These are phyloP conservation scores for Kuraishia capsulata DNA, from an alignment of 805 yeast genomes.

Conservation along the genomic window DNA sequence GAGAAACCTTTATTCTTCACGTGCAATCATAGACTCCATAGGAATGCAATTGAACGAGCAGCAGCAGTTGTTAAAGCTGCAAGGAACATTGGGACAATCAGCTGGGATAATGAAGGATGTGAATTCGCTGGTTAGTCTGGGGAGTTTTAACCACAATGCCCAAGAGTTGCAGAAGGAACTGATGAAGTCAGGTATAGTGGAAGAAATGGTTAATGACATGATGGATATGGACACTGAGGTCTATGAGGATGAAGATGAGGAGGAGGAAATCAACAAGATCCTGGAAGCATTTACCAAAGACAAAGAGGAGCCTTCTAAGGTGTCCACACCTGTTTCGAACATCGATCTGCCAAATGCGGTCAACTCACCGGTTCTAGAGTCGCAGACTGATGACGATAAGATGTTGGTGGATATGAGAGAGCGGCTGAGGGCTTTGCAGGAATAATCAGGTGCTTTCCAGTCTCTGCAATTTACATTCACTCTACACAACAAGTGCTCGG, in stretches of 20 bases:
- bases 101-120: conserved; percentile 85
- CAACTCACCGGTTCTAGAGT: conserved; percentile 19
- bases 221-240: conserved; percentile 62
- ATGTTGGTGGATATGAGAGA: conserved; percentile 83
- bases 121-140: conserved; percentile 65
- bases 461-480: not conserved
- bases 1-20: conserved; percentile 64
- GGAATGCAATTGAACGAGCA: conserved; percentile 88
- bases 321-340: conserved; percentile 5
- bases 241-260: conserved; percentile 57
- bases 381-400: conserved; percentile 50
- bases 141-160: conserved; percentile 76
- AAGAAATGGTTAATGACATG: conserved; percentile 92
- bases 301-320: conserved; percentile 29
- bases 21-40: conserved; percentile 79
- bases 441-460: conserved; percentile 15
- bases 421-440: conserved; percentile 76
- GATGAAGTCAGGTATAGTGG: conserved; percentile 77
- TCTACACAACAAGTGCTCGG: too few relatives aligned
- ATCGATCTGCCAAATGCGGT: conserved; percentile 15
- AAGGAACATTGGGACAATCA: conserved; percentile 70
- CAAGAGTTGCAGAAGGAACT: conserved; percentile 80
- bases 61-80: conserved; percentile 74
- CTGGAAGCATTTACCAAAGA: conserved; percentile 34
- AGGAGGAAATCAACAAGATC: conserved; percentile 56